Percentiles rank a stretch among this genome's conserved stretches.
phyloP scores from a whole-genome alignment of 495 filamentous ascomycete genomes.

The Xylaria curta region DNA sequence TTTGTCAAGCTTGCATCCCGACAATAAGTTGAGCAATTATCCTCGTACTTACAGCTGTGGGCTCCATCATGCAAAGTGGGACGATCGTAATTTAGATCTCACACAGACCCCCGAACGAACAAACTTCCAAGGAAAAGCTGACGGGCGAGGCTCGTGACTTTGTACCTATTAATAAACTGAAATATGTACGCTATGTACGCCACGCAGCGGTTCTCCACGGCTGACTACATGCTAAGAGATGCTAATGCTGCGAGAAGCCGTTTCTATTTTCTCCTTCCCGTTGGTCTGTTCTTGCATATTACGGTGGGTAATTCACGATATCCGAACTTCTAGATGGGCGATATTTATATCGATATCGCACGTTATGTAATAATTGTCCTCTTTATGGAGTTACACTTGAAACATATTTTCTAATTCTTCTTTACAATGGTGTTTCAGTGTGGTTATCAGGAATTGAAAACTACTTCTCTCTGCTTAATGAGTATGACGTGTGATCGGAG shows the following conservation, averaged over 20 bases:
- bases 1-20: neutral
- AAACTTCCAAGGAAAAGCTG: neutral
- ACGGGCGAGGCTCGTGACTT: slow-evolving; percentile 6
- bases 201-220: neutral
- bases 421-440: neutral
- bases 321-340: neutral
- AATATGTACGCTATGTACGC: neutral
- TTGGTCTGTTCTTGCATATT: neutral
- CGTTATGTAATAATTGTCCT: neutral
- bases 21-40: neutral
- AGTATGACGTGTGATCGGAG: neutral
- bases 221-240: neutral
- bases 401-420: neutral
- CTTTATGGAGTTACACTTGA: neutral
- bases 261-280: neutral
- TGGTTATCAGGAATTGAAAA: neutral
- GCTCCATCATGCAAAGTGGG: slow-evolving; percentile 14
- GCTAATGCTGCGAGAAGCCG: neutral
- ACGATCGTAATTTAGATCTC: slow-evolving; percentile 18
- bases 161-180: slow-evolving; percentile 15
- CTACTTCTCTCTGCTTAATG: neutral
- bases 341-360: neutral
- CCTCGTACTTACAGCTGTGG: neutral
- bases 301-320: neutral
- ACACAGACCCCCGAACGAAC: neutral